Evolutionary conservation across 495 filamentous ascomycete genomes (phyloP).

Genomic region (Penicillium malachiteum): DNA sequence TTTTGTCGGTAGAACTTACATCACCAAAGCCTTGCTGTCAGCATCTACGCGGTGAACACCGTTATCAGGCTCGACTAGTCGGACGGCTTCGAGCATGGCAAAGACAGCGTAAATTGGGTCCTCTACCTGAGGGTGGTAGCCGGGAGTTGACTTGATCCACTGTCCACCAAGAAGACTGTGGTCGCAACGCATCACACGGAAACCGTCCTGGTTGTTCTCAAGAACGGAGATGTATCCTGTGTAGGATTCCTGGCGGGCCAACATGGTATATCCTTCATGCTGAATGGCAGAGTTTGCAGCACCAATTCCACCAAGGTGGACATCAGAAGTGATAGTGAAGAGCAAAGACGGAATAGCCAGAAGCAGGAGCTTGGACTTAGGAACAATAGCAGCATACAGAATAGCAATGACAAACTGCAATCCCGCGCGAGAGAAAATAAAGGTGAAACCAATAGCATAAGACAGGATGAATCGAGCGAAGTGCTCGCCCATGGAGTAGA

Average conservation of each 20-base stretch:
- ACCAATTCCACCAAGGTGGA: constrained; percentile 59
- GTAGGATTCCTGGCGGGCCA: constrained; percentile 77
- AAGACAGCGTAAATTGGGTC: constrained; percentile 95
- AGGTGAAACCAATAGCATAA: constrained; percentile 56
- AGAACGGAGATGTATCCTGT: constrained; percentile 93
- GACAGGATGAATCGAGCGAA: constrained; percentile 49
- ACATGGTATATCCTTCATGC: constrained; percentile 51
- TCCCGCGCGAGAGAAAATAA: constrained; percentile 67
- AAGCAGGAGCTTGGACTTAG: constrained; percentile 66
- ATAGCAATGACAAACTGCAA: constrained; percentile 64
- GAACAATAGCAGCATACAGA: constrained; percentile 62
- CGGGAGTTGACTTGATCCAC: constrained; percentile 52
- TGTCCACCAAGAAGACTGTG: constrained; percentile 95
- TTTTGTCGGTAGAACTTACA: constrained; percentile 46
- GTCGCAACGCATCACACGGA: constrained; percentile 85
- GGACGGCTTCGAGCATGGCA: constrained; percentile 85
- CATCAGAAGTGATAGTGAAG: constrained; percentile 68
- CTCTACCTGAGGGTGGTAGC: constrained; percentile 52
- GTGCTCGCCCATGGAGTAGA: constrained; percentile 61
- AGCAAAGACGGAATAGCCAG: constrained; percentile 66
- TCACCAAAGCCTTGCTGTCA: constrained; percentile 77
- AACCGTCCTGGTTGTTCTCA: constrained; percentile 66
- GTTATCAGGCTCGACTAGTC: constrained; percentile 64
- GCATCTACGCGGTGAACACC: constrained; percentile 51
- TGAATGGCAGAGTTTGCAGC: constrained; percentile 64